phyloP scores from a whole-genome alignment of 148 eudicot species.

The Silene conica region DNA sequence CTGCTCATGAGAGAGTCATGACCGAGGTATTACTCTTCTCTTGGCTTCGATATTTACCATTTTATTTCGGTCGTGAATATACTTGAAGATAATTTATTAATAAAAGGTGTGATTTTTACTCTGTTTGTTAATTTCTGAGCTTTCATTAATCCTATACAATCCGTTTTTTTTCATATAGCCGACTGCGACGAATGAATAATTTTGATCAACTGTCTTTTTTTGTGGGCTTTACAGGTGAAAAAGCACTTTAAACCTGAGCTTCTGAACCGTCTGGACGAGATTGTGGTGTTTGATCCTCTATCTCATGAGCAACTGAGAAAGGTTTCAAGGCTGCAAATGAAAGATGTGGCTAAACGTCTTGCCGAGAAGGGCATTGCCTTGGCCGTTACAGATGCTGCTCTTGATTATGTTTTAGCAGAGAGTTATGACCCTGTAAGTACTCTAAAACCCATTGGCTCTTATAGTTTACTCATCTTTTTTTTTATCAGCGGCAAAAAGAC shows the following conservation, averaged over 20 bases:
- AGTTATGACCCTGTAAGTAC: slow-evolving; percentile 85
- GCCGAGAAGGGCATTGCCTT: slow-evolving; percentile 78
- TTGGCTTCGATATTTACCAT: neutral
- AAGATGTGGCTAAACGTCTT: slow-evolving; percentile 68
- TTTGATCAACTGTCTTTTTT: neutral
- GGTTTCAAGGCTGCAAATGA: slow-evolving; percentile 74
- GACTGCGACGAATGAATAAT: neutral
- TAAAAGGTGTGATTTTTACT: no score
- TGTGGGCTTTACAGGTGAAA: slow-evolving; percentile 44
- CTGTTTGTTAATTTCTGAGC: no score
- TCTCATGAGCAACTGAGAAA: slow-evolving; percentile 69
- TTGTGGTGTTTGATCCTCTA: slow-evolving; percentile 85
- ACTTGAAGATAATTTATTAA: no score
- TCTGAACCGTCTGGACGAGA: slow-evolving; percentile 74
- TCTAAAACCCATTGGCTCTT: neutral
- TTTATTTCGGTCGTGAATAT: no score
- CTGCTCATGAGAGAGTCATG: slow-evolving; percentile 70
- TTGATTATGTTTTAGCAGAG: slow-evolving; percentile 64
- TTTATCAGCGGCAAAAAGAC: no score
- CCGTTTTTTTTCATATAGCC: no score
- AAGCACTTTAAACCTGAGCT: slow-evolving; percentile 81
- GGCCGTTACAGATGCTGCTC: slow-evolving; percentile 80
- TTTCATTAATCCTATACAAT: no score
- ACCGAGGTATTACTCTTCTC: slow-evolving; percentile 44
- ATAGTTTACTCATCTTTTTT: no score